phyloP scores from a whole-genome alignment of 169 alveolate genomes.

The Theileria orientalis region DNA sequence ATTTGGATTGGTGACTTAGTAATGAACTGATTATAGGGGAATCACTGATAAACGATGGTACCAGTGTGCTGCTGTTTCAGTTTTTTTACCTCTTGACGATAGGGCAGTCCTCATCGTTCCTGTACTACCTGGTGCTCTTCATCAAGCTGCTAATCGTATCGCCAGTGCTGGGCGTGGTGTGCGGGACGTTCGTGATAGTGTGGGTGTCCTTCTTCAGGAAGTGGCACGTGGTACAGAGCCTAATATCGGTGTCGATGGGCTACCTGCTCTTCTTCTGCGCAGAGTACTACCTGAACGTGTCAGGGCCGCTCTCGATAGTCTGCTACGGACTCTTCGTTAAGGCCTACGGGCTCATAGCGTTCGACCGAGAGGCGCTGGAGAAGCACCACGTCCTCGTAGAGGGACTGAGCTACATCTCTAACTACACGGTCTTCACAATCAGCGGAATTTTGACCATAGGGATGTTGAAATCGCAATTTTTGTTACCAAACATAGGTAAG shows the following conservation, averaged over 20 bases:
- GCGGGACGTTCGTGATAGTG: constrained; percentile 73
- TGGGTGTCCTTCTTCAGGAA: constrained; percentile 80
- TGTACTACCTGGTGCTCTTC: constrained; percentile 70
- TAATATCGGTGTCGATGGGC: constrained; percentile 66
- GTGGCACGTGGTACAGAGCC: constrained; percentile 77
- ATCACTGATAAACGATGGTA: constrained; percentile 85
- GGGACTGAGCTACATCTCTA: constrained; percentile 77
- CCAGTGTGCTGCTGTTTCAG: constrained; percentile 82
- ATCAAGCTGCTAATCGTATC: constrained; percentile 76
- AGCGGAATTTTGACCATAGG: constrained; percentile 83
- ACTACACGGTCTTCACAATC: constrained; percentile 79
- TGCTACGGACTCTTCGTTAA: constrained; percentile 83
- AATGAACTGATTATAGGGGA: constrained; percentile 58
- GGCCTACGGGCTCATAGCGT: constrained; percentile 81
- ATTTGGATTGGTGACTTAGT: background rate
- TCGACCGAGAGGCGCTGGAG: constrained; percentile 81
- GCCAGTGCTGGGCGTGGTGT: constrained; percentile 78
- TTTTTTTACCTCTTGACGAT: constrained; percentile 76
- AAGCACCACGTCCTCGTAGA: constrained; percentile 77
- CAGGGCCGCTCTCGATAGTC: constrained; percentile 86
- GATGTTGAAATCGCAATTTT: constrained; percentile 74
- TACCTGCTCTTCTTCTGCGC: constrained; percentile 78
- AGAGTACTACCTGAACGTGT: constrained; percentile 72
- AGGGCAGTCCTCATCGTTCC: constrained; percentile 67
- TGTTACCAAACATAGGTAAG: constrained; percentile 11